Base-by-base conservation (phyloP, 345 rosid species). In the Populus alba region DNA sequence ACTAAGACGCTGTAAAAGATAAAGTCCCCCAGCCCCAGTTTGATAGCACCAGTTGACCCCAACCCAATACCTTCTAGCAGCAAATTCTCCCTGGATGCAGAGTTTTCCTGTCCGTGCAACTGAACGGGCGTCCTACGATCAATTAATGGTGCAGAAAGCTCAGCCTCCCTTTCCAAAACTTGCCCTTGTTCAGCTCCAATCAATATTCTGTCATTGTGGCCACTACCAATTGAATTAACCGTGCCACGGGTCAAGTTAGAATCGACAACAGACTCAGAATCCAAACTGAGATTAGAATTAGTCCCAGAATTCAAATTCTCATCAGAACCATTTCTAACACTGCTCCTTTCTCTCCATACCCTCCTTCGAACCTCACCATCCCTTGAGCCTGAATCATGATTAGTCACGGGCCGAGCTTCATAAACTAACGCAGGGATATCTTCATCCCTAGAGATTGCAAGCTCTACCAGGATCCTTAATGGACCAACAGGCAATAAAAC, bases 351-450 rank as follows among this genome's bases (percentile, higher is more conserved):
- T 86, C 99, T 90, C 99, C 99, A 95, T 22, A 88, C 84, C 74
- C 97, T 83, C 79, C 90, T 92, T 72, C 83, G 94, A 76, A 82
- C 83, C 15, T 51, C 80, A 70, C 80, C 82, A 33, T 79, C 43
- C 65, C 82, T 72, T 0, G 79, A 72, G 73, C 76, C 75, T 0
- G 88, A 74, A 70, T 93, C 87, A n/a, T 76, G 81, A 78, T 70
- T 78, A 6, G 80, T 82, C 62, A 95, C 93, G 1, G 98, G 98
- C 3, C 97, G 81, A 35, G 97, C 97, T 88, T 93, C 98, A 1
- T 95, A 95, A 39, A 95, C 98, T 81, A 95, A 74, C 7, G 98
- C 98, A 0, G 98, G 99, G 77, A 95, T 95, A 84, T 95, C 98
- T 83, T 95, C 99, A 80, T 95, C 98, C 81, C 99, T 89, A 1